A percentile compares a stretch with the other conserved stretches of the same genome.
phyloP scores from a whole-genome alignment of 352 stramenopile genomes.

The Globisporangium canariense region DNA sequence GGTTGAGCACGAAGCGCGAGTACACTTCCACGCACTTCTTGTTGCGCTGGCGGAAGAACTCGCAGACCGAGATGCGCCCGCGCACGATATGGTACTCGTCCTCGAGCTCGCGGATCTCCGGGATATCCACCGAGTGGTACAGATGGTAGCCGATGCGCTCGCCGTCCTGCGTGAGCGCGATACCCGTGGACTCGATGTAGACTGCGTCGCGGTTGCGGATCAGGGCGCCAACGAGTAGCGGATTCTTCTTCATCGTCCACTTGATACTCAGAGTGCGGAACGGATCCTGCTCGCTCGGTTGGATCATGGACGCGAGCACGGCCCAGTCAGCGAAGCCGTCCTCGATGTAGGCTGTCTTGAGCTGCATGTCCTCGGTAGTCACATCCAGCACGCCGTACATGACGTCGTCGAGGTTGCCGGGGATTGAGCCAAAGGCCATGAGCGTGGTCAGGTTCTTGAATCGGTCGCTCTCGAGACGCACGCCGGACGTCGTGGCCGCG shows the following conservation, averaged over 20 bases:
- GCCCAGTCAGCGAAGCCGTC: conserved; percentile 42
- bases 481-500: not conserved
- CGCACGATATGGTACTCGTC: conserved; percentile 28
- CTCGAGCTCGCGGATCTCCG: conserved; percentile 32
- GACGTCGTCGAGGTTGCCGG: conserved; percentile 42
- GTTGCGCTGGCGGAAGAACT: conserved; percentile 30
- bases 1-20: not conserved
- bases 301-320: conserved; percentile 33
- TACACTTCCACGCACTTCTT: conserved; percentile 32
- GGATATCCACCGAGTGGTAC: conserved; percentile 40
- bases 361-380: conserved; percentile 34
- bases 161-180: conserved; percentile 29
- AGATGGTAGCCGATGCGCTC: conserved; percentile 55
- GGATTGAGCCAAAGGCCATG: conserved; percentile 21
- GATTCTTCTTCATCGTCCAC: conserved; percentile 47
- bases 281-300: conserved; percentile 35
- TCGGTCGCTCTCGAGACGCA: too few relatives aligned
- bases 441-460: not conserved
- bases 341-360: conserved; percentile 47
- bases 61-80: conserved; percentile 36
- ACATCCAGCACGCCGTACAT: conserved; percentile 55
- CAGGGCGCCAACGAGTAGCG: conserved; percentile 30
- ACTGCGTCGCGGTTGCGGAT: conserved; percentile 59
- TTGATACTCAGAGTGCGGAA: conserved; percentile 43
- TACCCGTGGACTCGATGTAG: conserved; percentile 51